Evolutionary conservation across 176 grass and related monocot genomes (phyloP).

Genomic region (Tillandsia fasciculata): DNA sequence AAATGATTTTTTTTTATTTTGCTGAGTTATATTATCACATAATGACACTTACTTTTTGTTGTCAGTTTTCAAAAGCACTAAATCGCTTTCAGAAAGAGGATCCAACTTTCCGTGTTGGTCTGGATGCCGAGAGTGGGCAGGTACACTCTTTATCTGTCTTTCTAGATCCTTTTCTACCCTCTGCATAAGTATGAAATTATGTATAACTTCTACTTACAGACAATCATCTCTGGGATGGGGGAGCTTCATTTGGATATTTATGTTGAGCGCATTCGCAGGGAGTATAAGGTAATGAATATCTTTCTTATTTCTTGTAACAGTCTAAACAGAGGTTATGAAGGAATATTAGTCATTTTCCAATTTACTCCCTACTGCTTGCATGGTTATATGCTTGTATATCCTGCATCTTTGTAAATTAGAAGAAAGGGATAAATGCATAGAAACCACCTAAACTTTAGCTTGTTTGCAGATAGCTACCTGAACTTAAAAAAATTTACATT

Average conservation of each 20-base stretch:
- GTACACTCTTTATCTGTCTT: constrained; percentile 25
- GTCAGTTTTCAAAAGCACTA: constrained; percentile 94
- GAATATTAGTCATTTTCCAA: too few species aligned
- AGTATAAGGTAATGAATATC: constrained; percentile 61
- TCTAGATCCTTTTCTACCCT: constrained; percentile 11
- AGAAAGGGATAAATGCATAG: too few species aligned
- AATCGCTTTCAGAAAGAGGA: constrained; percentile 97
- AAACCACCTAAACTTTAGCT: too few species aligned
- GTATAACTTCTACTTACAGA: constrained; percentile 34
- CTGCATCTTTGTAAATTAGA: too few species aligned
- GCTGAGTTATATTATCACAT: neutral
- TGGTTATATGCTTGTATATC: too few species aligned
- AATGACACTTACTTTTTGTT: constrained; percentile 2
- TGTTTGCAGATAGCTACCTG: too few species aligned
- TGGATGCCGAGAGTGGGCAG: constrained; percentile 87
- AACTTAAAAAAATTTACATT: too few species aligned
- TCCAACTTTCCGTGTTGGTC: constrained; percentile 93
- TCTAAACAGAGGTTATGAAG: neutral
- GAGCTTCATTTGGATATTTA: constrained; percentile 99
- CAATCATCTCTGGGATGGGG: constrained; percentile 98
- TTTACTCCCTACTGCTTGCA: too few species aligned
- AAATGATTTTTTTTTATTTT: neutral
- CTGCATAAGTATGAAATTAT: constrained; percentile 15
- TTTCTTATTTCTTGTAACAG: neutral
- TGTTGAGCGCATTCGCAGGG: constrained; percentile 88